phyloP scores from a whole-genome alignment of 2,329 filamentous ascomycete species.

The Fusarium mundagurra region DNA sequence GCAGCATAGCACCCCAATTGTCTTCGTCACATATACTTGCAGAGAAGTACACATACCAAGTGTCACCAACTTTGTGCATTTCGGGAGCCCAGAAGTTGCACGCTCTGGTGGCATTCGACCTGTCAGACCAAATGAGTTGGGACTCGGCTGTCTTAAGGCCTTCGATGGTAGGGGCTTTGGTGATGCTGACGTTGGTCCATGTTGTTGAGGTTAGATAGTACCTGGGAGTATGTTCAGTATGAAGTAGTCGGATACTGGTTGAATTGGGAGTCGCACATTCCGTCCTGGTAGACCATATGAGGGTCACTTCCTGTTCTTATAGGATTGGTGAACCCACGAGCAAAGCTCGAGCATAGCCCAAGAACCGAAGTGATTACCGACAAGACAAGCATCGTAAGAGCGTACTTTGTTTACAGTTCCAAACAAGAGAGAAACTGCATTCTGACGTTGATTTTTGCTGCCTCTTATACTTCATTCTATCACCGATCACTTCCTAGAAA shows the following conservation, averaged over 20 bases:
- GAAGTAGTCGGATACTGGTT: accelerated
- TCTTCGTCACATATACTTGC: neutral
- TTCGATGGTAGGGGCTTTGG: neutral
- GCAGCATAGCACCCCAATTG: neutral
- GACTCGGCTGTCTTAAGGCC: neutral
- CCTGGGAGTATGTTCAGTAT: neutral
- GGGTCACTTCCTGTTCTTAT: neutral
- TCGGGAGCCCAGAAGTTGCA: constrained; percentile 4
- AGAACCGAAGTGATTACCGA: neutral
- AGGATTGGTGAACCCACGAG: neutral
- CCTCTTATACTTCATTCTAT: neutral
- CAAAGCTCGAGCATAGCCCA: neutral
- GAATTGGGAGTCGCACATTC: neutral
- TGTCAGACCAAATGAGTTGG: neutral
- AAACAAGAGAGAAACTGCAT: neutral
- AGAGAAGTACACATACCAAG: neutral
- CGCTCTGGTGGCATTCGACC: neutral
- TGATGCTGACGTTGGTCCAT: neutral
- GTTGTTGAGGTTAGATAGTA: neutral
- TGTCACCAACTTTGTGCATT: neutral
- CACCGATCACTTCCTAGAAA: neutral
- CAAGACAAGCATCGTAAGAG: neutral
- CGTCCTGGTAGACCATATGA: neutral
- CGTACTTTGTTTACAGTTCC: neutral
- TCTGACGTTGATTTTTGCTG: neutral